These are phyloP conservation scores for Leccinum angustisporum DNA, from an alignment of 1,284 basidiomycete genomes.

Conservation along the genomic window DNA sequence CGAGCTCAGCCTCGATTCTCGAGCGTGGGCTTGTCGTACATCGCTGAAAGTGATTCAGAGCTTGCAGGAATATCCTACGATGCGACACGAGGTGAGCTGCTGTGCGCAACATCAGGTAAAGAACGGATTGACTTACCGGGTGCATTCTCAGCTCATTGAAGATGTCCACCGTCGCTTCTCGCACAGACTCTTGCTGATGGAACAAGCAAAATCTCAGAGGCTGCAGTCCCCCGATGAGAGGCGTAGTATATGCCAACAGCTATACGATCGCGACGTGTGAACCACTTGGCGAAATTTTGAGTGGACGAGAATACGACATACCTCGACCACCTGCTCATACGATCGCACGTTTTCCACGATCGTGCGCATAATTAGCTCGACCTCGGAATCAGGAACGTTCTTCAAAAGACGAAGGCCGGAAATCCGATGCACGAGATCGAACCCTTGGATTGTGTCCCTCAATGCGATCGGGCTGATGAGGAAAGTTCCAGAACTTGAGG, in stretches of 20 bases:
- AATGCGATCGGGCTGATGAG: no score
- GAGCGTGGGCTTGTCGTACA: constrained; percentile 67
- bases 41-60: constrained; percentile 92
- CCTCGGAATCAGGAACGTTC: constrained; percentile 63
- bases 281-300: neutral
- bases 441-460: constrained; percentile 51
- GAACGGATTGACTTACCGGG: constrained; percentile 52
- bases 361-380: constrained; percentile 72
- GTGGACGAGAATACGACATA: constrained; percentile 37
- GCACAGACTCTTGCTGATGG: constrained; percentile 76
- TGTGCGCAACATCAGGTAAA: neutral
- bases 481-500: no score
- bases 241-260: constrained; percentile 78
- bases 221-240: constrained; percentile 80
- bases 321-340: constrained; percentile 91
- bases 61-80: constrained; percentile 71
- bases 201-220: constrained; percentile 89
- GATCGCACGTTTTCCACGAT: constrained; percentile 68
- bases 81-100: constrained; percentile 4
- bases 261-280: constrained; percentile 34
- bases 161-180: constrained; percentile 80
- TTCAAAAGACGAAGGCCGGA: constrained; percentile 63
- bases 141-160: constrained; percentile 77
- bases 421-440: constrained; percentile 77
- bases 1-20: constrained; percentile 40